Evolutionary conservation across 2,329 filamentous ascomycete species (phyloP), one percentile per base, ranked within the genome.

Genomic region (Cladophialophora bantiana): DNA sequence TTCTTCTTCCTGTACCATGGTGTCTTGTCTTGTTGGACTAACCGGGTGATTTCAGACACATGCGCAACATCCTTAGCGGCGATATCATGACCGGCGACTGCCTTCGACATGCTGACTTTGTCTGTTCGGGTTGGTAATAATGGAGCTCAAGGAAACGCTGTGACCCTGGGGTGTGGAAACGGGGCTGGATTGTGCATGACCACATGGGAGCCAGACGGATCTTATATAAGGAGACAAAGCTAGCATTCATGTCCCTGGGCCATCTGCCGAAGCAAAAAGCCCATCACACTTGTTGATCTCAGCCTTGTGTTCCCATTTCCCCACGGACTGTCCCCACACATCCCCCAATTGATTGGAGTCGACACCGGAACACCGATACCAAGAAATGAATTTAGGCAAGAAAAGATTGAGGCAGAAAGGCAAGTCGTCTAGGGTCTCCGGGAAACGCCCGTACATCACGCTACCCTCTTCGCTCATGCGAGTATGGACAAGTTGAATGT

Each of bases 1-100:
- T 89, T 88, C 1, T 83, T 84, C 75, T 89, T 89, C 73, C 79
- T 82, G 77, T 83, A 88, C 84, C 85, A 88, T 62, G 77, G 77
- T 35, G 78, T 78, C 32, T 74, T 75, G 66, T 83, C 82, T 52
- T 70, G 58, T 36, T 45, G 40, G 13, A 70, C 55, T n/a, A 70
- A 38, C 31, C 58, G 65, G 26, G 40, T 36, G 45, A 70, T 68
- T 42, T 67, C 68, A 10, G 68, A 70, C 3, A 65, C 53, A 38
- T 67, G 63, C 31, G 68, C 65, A 32, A 70, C 62, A 40, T 67
- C 68, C 10, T n/a, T 57, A n/a, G 68, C 68, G 34, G 52, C 54
- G n/a, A 70, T 42, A 38, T 70, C 65, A 35, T 67, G 64, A 20
- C 50, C 57, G 38, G 61, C 67, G 13, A 69, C 34, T 26, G 65